A percentile compares a stretch with the other conserved stretches of the same genome.
These are phyloP conservation scores for Boechera retrofracta DNA, from an alignment of 345 rosid genomes.

Conservation along the genomic window DNA sequence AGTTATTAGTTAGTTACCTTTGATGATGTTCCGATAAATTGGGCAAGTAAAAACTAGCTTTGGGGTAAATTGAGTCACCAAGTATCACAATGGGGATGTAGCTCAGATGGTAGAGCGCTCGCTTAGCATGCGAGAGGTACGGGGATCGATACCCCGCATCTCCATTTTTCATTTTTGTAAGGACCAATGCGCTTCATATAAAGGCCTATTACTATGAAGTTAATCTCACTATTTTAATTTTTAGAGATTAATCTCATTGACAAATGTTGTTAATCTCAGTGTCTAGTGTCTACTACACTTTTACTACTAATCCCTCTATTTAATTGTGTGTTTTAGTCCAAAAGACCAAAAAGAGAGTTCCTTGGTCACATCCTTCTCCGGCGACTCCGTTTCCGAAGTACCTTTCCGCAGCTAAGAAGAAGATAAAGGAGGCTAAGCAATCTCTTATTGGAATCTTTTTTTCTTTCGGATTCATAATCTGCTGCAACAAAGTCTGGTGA, in stretches of 20 bases:
- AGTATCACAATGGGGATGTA: slow-evolving; percentile 54
- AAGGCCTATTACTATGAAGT: not conserved
- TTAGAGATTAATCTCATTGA: too few species aligned
- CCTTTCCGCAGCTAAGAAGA: slow-evolving; percentile 11
- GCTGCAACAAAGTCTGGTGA: not conserved
- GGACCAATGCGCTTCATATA: not conserved
- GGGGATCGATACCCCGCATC: slow-evolving; percentile 91
- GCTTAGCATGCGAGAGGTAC: slow-evolving; percentile 94
- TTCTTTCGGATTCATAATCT: not conserved
- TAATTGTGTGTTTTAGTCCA: not conserved
- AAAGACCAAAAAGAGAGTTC: too few species aligned
- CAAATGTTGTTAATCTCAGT: too few species aligned
- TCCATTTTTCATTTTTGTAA: slow-evolving; percentile 45
- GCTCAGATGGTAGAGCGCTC: slow-evolving; percentile 97
- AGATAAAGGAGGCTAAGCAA: not conserved
- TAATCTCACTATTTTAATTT: too few species aligned
- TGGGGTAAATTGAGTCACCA: accelerated
- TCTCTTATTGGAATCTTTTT: not conserved
- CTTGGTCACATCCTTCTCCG: slow-evolving; percentile 10
- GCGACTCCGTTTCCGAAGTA: not conserved
- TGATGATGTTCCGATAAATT: not conserved
- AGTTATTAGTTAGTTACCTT: not conserved
- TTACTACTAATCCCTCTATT: not conserved
- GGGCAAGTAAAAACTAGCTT: accelerated
- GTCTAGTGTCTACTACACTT: not conserved